These are phyloP conservation scores for Camellia granthamiana DNA, from an alignment of 148 eudicot genomes.

Conservation along the genomic window DNA sequence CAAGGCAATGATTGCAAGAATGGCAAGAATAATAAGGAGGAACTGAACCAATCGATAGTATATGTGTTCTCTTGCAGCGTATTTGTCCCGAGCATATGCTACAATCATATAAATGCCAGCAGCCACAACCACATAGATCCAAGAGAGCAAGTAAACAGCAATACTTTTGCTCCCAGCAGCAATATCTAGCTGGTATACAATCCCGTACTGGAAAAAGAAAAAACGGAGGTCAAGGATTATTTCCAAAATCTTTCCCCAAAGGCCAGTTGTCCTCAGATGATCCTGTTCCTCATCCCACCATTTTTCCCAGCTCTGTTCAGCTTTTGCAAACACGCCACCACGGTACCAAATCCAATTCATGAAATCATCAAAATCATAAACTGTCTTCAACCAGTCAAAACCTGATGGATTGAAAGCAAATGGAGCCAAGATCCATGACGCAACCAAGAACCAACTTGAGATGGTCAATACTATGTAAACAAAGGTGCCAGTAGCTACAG, in stretches of 20 bases:
- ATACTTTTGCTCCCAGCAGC: conserved; percentile 56
- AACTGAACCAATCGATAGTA: conserved; percentile 59
- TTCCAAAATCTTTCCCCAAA: conserved; percentile 49
- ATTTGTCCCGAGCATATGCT: conserved; percentile 21
- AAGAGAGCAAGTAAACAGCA: conserved; percentile 73
- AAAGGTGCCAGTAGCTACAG: not conserved
- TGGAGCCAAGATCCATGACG: conserved; percentile 79
- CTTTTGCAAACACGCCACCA: conserved; percentile 70
- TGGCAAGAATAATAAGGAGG: conserved; percentile 18
- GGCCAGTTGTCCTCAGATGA: conserved; percentile 55
- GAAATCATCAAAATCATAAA: conserved; percentile 77
- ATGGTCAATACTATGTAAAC: conserved; percentile 14
- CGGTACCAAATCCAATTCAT: conserved; percentile 86
- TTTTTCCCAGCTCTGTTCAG: conserved; percentile 40
- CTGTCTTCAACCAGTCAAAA: conserved; percentile 89
- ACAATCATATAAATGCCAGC: conserved; percentile 10
- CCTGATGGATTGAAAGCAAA: conserved; percentile 83
- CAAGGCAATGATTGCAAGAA: conserved; percentile 19
- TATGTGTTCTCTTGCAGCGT: conserved; percentile 31
- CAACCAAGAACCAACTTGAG: conserved; percentile 81
- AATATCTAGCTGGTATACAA: conserved; percentile 30
- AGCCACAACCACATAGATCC: conserved; percentile 57
- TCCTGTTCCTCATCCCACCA: conserved; percentile 42
- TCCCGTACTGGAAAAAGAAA: conserved; percentile 36
- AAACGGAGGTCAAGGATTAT: conserved; percentile 29